Evolutionary conservation across 441 rosid genomes (phyloP).

Genomic region (Syzygium malaccense): DNA sequence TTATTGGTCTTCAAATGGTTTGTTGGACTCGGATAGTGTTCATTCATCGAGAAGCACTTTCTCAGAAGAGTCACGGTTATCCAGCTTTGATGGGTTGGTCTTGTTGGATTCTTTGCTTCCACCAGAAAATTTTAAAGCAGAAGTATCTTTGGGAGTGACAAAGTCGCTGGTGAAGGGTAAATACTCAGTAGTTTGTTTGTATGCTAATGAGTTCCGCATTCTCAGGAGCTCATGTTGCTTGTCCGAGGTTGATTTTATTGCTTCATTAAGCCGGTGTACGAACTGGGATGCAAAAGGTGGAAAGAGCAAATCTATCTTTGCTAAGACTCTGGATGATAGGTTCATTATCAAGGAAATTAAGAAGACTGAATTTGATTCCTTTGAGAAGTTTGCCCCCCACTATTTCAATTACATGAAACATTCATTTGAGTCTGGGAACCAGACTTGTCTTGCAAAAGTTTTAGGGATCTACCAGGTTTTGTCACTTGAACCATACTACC

Average conservation of each 20-base stretch:
- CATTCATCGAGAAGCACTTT: constrained; percentile 28
- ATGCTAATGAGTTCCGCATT: constrained; percentile 69
- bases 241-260: constrained; percentile 78
- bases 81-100: constrained; percentile 75
- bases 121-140: constrained; percentile 41
- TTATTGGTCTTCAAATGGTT: constrained; percentile 52
- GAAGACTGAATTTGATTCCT: constrained; percentile 90
- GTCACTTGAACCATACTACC: neutral
- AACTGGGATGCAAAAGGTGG: constrained; percentile 99
- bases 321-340: constrained; percentile 85
- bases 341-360: constrained; percentile 92
- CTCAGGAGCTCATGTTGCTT: constrained; percentile 62
- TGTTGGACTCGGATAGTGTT: constrained; percentile 47
- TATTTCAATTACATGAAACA: constrained; percentile 82
- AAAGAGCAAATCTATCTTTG: constrained; percentile 82
- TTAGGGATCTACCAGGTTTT: constrained; percentile 95
- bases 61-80: constrained; percentile 48
- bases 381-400: constrained; percentile 71
- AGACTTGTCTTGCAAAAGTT: constrained; percentile 96
- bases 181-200: constrained; percentile 71
- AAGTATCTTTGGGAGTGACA: constrained; percentile 56
- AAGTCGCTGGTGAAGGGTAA: constrained; percentile 68
- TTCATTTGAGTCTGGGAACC: constrained; percentile 70
- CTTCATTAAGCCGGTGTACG: constrained; percentile 84
- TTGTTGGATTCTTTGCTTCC: constrained; percentile 59